phyloP scores from a whole-genome alignment of 768 basidiomycete species.

The Suillus tomentosus region DNA sequence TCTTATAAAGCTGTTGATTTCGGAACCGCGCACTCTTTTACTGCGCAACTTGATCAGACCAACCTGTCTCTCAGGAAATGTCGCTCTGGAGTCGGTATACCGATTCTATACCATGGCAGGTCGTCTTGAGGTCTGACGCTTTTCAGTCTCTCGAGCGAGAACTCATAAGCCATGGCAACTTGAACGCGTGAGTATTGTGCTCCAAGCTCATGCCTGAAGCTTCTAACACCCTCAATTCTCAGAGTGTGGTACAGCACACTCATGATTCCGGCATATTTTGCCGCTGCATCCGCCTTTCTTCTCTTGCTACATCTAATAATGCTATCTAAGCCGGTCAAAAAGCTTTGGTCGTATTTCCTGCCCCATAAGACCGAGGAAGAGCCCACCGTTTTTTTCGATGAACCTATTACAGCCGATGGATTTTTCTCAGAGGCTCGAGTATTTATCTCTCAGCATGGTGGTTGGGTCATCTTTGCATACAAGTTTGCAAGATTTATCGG shows the following conservation, averaged over 20 bases:
- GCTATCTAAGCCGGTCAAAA: constrained; percentile 13
- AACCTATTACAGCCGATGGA: background rate
- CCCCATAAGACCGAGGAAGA: background rate
- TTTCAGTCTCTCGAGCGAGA: background rate
- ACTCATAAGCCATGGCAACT: background rate
- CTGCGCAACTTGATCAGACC: background rate
- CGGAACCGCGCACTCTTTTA: background rate
- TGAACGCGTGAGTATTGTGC: background rate
- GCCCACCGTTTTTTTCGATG: background rate
- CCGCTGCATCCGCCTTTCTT: constrained; percentile 13
- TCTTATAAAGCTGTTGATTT: no score
- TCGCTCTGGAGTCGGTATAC: constrained; percentile 11
- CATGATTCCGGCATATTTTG: constrained; percentile 17
- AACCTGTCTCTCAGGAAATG: constrained; percentile 6
- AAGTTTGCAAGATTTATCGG: constrained; percentile 24
- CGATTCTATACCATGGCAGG: constrained; percentile 11
- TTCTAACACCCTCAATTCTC: background rate
- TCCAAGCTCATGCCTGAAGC: background rate
- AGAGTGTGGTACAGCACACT: constrained; percentile 16
- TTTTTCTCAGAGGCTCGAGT: constrained; percentile 35
- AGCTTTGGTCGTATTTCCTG: constrained; percentile 4
- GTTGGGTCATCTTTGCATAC: constrained; percentile 25
- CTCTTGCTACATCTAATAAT: constrained; percentile 11
- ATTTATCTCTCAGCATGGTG: constrained; percentile 23
- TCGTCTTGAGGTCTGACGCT: constrained; percentile 6